A percentile compares a stretch with the other conserved stretches of the same genome.
Conservation (phyloP, 1,284 basidiomycete genomes). For the Leccinum cinnamomeum region DNA sequence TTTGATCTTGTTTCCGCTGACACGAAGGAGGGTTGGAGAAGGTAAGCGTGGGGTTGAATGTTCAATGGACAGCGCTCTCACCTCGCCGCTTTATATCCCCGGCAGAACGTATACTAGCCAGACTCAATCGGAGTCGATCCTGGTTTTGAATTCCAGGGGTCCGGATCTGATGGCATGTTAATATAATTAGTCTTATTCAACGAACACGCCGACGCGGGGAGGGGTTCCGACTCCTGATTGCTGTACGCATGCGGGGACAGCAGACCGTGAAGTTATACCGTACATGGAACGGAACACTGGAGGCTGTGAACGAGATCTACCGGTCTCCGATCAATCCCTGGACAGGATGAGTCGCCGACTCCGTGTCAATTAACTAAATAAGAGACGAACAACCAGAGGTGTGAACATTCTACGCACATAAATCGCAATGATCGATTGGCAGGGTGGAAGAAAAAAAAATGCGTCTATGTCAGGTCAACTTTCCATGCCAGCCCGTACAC, state of each 20-base stretch:
- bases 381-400: neutral
- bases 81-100: constrained; percentile 21
- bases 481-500: neutral
- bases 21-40: neutral
- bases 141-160: neutral
- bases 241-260: constrained; percentile 8
- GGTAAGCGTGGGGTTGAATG: neutral
- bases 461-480: neutral
- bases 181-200: neutral
- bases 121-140: neutral
- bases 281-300: neutral
- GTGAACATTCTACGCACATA: neutral
- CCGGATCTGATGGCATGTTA: neutral
- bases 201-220: neutral
- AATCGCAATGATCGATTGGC: neutral
- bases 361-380: neutral
- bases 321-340: neutral
- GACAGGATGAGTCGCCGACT: neutral
- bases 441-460: too few relatives aligned
- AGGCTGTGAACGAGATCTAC: constrained; percentile 1
- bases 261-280: constrained; percentile 6
- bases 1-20: neutral
- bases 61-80: neutral
- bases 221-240: neutral
- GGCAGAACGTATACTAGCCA: neutral